Base-by-base conservation (phyloP, 2,329 filamentous ascomycete species). In the Colletotrichum truncatum region DNA sequence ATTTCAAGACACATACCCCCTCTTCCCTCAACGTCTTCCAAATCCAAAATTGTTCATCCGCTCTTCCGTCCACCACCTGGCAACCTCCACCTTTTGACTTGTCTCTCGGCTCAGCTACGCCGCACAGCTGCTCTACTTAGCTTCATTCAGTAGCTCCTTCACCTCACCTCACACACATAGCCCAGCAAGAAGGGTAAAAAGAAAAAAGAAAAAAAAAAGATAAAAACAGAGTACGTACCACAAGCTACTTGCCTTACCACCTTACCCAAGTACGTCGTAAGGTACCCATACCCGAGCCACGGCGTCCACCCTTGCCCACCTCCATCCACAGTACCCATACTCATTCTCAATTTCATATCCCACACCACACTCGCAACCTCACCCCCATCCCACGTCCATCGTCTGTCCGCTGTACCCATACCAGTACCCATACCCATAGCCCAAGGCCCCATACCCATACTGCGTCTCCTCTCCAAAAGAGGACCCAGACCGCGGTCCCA, bases 271-370 rank as follows among this genome's bases (percentile, higher is more conserved):
- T 30, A 26, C 26, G 14, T 45, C 34, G 49, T 36, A 18, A 66
- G 63, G 57, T 66, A 56, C 51, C 49, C 30, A 54, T 43, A 59
- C 63, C 57, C 57, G 28, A 57, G 41, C 54, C 54, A 48, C 54
- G 30, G n/a, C 34, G 32, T 41, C 43, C 30, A 61, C 52, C 49
- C 39, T n/a, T 41, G 28, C 58, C 38, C 51, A 34, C 34, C 18
- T 64, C 61, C 53, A 49, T 49, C 36, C n/a, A n/a, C 38, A n/a
- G 30, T 28, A 45, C 14, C 43, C 30, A 48, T 57, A 36, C 23
- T 30, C 28, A 26, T 43, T 10, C 62, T 57, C 62, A 62, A 63
- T 51, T 48, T 43, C 57, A 51, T 66, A 23, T 55, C 28, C 58
- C 57, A 52, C 63, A 23, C 54, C 53, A 49, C 32, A 46, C 41